Conservation (phyloP, 352 stramenopile species). For the Globisporangium cystogenes region DNA sequence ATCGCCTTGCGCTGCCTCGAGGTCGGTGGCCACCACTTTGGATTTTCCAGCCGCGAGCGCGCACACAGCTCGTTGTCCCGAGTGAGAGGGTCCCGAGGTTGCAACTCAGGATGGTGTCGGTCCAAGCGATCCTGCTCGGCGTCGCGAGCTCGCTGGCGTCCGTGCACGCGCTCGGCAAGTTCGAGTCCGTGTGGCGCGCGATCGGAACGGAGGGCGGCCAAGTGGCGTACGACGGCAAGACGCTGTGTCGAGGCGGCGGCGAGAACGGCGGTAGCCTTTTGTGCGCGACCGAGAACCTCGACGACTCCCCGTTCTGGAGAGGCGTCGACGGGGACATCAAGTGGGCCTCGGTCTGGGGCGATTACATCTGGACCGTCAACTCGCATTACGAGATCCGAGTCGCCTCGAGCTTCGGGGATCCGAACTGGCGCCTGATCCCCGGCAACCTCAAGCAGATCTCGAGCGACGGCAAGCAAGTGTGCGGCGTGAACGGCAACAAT, state of each 20-base stretch:
- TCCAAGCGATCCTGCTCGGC: conserved; percentile 9
- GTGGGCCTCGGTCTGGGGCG: conserved; percentile 16
- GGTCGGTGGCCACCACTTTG: not conserved
- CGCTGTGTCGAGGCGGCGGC: conserved; percentile 8
- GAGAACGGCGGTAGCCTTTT: not conserved
- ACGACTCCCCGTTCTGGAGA: not conserved
- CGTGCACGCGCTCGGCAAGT: not conserved
- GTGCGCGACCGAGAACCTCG: conserved; percentile 7
- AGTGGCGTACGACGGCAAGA: conserved; percentile 14
- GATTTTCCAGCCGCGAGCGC: conserved; percentile 4
- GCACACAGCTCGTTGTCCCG: not conserved
- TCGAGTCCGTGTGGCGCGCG: conserved; percentile 6
- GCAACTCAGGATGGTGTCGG: conserved; percentile 8
- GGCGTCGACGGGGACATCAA: conserved; percentile 2
- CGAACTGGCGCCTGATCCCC: conserved; percentile 12
- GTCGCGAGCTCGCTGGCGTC: not conserved
- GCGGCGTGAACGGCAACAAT: conserved; percentile 14
- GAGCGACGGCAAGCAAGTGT: conserved; percentile 29
- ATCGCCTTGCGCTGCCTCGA: not conserved
- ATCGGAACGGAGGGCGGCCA: conserved; percentile 2
- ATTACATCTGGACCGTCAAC: conserved; percentile 20
- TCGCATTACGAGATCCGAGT: conserved; percentile 14
- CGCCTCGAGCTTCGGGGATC: conserved; percentile 2
- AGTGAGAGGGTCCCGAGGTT: too few species aligned
- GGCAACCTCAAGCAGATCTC: conserved; percentile 20